phyloP scores from a whole-genome alignment of 768 basidiomycete genomes.

The Chalciporus pseudorubinellus region DNA sequence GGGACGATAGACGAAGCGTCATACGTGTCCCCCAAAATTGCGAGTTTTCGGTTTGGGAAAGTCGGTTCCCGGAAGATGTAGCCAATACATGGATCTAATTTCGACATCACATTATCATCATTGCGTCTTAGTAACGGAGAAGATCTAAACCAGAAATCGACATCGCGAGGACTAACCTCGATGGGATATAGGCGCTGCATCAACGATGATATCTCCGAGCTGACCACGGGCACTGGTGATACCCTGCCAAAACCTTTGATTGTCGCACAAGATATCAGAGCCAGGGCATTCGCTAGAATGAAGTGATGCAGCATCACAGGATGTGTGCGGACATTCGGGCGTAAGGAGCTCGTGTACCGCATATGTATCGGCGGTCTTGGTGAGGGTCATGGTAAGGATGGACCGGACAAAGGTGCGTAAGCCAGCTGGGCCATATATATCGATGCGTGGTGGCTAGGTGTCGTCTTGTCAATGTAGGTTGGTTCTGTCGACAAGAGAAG shows the following conservation, averaged over 20 bases:
- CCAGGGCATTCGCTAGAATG: slow-evolving; percentile 68
- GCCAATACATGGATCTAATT: slow-evolving; percentile 72
- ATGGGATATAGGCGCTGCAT: slow-evolving; percentile 76
- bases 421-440: slow-evolving; percentile 80
- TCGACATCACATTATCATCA: neutral
- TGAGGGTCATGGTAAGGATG: slow-evolving; percentile 65
- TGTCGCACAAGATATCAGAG: slow-evolving; percentile 49
- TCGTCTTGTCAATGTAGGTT: neutral
- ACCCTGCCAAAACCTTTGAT: slow-evolving; percentile 66
- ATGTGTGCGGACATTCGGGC: slow-evolving; percentile 48
- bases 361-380: slow-evolving; percentile 58
- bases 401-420: slow-evolving; percentile 72
- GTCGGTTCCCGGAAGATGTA: slow-evolving; percentile 67
- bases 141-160: neutral
- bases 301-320: slow-evolving; percentile 47
- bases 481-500: neutral
- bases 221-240: slow-evolving; percentile 41
- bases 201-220: slow-evolving; percentile 49
- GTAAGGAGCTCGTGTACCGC: slow-evolving; percentile 77
- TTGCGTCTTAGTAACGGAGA: neutral
- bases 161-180: slow-evolving; percentile 48
- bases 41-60: slow-evolving; percentile 55
- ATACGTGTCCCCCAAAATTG: slow-evolving; percentile 75
- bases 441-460: slow-evolving; percentile 46
- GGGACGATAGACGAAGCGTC: slow-evolving; percentile 61